Evolutionary conservation across 177 flowering plant genomes (phyloP).

Genomic region (Vitis hybrid): DNA sequence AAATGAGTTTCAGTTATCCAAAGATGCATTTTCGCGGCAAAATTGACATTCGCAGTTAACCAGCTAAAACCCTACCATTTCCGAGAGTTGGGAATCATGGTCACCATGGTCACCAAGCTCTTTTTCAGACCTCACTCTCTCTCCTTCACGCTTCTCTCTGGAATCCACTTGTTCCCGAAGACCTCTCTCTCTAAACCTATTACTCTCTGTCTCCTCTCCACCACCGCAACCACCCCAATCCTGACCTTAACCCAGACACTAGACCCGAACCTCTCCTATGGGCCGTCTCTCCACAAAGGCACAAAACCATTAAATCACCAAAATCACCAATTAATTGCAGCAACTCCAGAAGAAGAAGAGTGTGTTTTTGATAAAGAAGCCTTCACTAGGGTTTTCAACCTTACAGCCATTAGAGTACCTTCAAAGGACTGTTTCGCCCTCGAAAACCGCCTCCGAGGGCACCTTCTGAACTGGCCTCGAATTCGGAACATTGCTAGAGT

Average conservation of each 20-base stretch:
- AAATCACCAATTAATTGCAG: background rate
- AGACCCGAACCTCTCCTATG: conserved; percentile 19
- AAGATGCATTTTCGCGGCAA: background rate
- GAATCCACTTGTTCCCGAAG: conserved; percentile 10
- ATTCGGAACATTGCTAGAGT: conserved; percentile 83
- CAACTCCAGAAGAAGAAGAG: conserved; percentile 8
- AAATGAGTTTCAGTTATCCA: no score
- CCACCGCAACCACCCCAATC: conserved; percentile 20
- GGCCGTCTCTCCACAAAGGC: conserved; percentile 48
- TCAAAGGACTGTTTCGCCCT: conserved; percentile 62
- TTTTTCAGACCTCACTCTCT: conserved; percentile 30
- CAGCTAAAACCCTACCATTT: background rate
- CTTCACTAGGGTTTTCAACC: conserved; percentile 64
- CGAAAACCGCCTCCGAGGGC: conserved; percentile 81
- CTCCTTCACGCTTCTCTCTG: conserved; percentile 21
- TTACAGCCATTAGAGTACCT: conserved; percentile 81
- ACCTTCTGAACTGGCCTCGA: conserved; percentile 94
- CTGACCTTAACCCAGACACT: background rate
- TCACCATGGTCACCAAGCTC: conserved; percentile 36
- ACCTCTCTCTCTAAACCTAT: conserved; percentile 17
- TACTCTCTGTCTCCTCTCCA: conserved; percentile 17
- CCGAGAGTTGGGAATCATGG: background rate
- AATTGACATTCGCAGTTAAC: background rate
- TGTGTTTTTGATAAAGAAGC: conserved; percentile 38
- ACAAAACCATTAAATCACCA: conserved; percentile 14